phyloP scores from a whole-genome alignment of 2,329 filamentous ascomycete species.

The Colletotrichum sansevieriae region DNA sequence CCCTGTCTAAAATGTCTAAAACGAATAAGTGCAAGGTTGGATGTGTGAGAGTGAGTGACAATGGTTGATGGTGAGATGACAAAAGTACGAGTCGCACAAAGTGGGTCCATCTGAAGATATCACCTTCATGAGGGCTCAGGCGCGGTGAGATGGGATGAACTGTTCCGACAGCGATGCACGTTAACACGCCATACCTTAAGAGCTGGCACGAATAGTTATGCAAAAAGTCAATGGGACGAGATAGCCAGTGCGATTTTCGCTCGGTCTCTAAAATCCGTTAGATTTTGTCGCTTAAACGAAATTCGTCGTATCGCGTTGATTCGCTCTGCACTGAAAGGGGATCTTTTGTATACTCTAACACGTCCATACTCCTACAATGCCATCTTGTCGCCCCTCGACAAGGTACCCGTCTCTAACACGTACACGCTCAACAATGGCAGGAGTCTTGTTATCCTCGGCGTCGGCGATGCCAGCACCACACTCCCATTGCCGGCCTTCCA shows the following conservation, averaged over 20 bases:
- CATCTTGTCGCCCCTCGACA: conserved; percentile 89
- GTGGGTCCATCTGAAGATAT: conserved; percentile 33
- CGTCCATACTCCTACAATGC: conserved; percentile 91
- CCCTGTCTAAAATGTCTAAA: too few relatives aligned
- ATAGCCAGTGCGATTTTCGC: not conserved
- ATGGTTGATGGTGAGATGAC: not conserved
- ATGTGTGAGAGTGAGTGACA: not conserved
- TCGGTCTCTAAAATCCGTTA: not conserved
- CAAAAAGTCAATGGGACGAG: not conserved
- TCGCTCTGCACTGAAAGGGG: conserved; percentile 36
- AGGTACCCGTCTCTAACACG: conserved; percentile 94
- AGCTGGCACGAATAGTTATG: not conserved
- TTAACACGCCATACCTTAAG: not conserved
- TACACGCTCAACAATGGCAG: conserved; percentile 84
- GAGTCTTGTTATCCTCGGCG: conserved; percentile 73
- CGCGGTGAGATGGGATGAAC: conserved; percentile 24
- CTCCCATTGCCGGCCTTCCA: conserved; percentile 95
- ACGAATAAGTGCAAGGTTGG: too few relatives aligned
- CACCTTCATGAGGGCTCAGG: not conserved
- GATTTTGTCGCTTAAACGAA: not conserved
- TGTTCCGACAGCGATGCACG: not conserved
- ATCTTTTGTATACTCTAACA: conserved; percentile 60
- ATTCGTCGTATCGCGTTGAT: conserved; percentile 30
- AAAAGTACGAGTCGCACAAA: conserved; percentile 16
- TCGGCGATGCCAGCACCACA: conserved; percentile 86